Evolutionary conservation across 768 basidiomycete species (phyloP), one percentile per base, ranked within the genome.

Genomic region (Crucibulum laeve): DNA sequence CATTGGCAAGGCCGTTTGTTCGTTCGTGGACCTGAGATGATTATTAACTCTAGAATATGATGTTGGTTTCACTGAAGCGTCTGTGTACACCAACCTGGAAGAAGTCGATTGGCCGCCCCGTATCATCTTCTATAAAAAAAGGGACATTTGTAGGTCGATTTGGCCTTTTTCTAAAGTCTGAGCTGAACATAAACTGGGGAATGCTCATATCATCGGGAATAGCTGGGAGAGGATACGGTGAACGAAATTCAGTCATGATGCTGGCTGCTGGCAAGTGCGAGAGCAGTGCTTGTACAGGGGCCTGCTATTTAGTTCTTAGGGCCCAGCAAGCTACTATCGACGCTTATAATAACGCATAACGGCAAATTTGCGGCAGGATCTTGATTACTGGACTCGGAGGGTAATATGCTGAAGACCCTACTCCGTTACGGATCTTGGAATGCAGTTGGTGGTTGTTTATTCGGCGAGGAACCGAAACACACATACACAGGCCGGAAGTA

Each of bases 141-240:
- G 82, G 80, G 5, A 61, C 53, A 25, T 65, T 62, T 0, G 60
- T 47, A 17, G 68, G 69, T 40, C 81, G 66, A 7, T 53, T n/a
- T 0, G 82, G 82, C 30, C 74, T 60, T 19, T 45, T 56, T 5
- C 68, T 60, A 33, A 74, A 64, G 18, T 62, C 44, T 1, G 54
- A 57, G 41, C 77, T 73, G 14, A 86, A 67, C 35, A 86, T 67
- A 55, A 86, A 86, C 58, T 86, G 84, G 5, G 83, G 76, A 6
- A 86, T 66, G 17, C 75, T 77, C 30, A 85, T 61, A 59, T 84
- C 58, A 51, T 85, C 81, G 13, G 83, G 83, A 42, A 83, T 77
- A 44, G 48, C 49, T 2, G 73, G 71, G 13, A 73, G 54, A 19
- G 58, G 53, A 18, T 56, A 48, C 23, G 54, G 47, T 39, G 61